Evolutionary conservation across 345 rosid species (phyloP), one percentile per base, ranked within the genome.

Genomic region (Turritis glabra): DNA sequence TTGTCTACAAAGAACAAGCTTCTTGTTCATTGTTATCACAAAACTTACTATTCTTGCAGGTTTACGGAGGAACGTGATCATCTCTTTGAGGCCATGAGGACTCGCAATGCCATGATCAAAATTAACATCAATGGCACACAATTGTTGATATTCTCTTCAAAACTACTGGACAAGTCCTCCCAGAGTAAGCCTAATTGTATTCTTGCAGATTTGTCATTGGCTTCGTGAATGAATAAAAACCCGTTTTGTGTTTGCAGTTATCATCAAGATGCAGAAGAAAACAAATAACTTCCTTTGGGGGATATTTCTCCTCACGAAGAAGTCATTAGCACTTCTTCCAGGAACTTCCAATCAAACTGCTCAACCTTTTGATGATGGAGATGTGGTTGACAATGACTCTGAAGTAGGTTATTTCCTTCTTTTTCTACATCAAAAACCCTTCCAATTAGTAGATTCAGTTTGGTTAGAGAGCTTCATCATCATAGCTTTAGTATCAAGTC

Each of bases 121-220:
- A 64, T 82, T 68, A 78, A 71, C 30, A 33, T 84, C 27, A 75
- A 79, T 69, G 90, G 82, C 56, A 65, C 73, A 21, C 87, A 88
- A 73, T 73, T 92, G 82, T 71, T 90, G 77, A 83, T 92, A 81
- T 92, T 86, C 68, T 75, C 94, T 30, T 87, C 92, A 38, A 85
- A 82, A 55, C 82, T 79, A 64, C 81, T 92, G 40, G 82, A 82
- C 23, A 54, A 33, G 11, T 82, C 81, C 69, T 72, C 84, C 19
- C 83, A 64, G 56, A 69, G 97, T 88, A 81, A 80, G 86, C 51
- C 29, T 63, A 55, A 25, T 27, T 47, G 73, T 10, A 21, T 30
- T 63, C 18, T 60, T 69, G 14, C 68, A 11, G 33, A 33, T 19
- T 35, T 30, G 3, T 43, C 51, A 27, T 40, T 61, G 54, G 8